Base-by-base conservation (phyloP, 495 filamentous ascomycete species). In the Daldinia bambusicola region DNA sequence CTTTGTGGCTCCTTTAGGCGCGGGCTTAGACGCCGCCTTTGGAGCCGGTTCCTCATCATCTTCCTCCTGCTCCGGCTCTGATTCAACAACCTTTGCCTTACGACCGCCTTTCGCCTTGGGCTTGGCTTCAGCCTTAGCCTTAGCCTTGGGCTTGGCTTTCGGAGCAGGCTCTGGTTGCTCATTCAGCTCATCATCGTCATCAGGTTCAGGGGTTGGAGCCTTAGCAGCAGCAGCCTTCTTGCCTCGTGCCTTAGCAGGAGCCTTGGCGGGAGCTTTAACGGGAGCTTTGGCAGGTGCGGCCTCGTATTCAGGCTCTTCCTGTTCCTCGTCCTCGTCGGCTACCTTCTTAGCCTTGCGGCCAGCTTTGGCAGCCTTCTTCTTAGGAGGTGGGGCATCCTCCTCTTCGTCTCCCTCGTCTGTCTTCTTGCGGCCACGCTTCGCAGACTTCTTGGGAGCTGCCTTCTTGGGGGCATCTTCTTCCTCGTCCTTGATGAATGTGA, bases 351-450 rank as follows among this genome's bases (percentile, higher is more conserved):
- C 1, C 61, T 74, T 71, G 55, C 61, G 63, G 36, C 57, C 41
- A 38, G 41, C 45, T 57, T 51, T 68, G 20, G 64, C 66, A 5
- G 64, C 61, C 51, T 70, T 70, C 61, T 75, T 74, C 52, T 75
- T 70, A 14, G 63, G 16, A 1, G 68, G 63, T 20, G 72, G 52
- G 32, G 71, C 74, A 37, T 77, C 67, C 13, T 40, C 61, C 31
- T 77, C 75, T 12, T 76, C 79, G 3, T 79, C 77, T 14, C 80
- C 70, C 40, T 75, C 65, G n/a, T 52, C 58, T 4, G 68, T 61
- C 75, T 77, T 78, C 74, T 81, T 83, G 62, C 80, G 80, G 36
- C 75, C 67, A 41, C 80, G 75, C 63, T 82, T 81, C 31, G 64
- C 70, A n/a, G 79, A 37, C 45, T 81, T 82, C 69, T 79, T 78